Conservation (phyloP, 495 filamentous ascomycete species). For the Terfezia boudieri region DNA sequence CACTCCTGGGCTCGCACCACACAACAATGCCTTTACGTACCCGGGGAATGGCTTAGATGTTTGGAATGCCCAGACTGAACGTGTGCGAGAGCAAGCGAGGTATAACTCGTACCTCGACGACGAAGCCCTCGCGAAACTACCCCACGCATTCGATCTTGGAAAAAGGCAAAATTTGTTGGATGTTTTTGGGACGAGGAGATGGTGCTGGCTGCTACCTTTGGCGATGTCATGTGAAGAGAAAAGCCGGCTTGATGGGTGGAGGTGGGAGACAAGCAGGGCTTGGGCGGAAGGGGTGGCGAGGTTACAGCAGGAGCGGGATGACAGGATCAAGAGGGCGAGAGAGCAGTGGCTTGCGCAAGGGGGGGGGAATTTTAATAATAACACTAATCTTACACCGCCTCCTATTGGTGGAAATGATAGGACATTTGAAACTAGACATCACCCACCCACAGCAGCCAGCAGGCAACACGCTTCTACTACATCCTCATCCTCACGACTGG, state of each 20-base stretch:
- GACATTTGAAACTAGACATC: background rate
- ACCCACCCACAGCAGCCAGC: background rate
- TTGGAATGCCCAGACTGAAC: slow-evolving; percentile 48
- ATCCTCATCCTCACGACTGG: background rate
- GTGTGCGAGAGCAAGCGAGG: slow-evolving; percentile 40
- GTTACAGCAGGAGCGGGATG: slow-evolving; percentile 34
- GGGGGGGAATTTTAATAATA: slow-evolving; percentile 6
- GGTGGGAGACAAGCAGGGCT: slow-evolving; percentile 59
- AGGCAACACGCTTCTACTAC: background rate
- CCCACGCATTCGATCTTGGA: slow-evolving; percentile 82
- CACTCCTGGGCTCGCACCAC: slow-evolving; percentile 11
- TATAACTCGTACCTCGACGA: slow-evolving; percentile 82
- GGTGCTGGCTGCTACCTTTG: slow-evolving; percentile 61
- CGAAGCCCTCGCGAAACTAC: slow-evolving; percentile 60
- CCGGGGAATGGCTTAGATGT: slow-evolving; percentile 26
- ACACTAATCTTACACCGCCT: slow-evolving; percentile 7
- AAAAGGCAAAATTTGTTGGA: slow-evolving; percentile 55
- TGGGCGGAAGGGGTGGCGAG: slow-evolving; percentile 47
- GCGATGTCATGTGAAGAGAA: slow-evolving; percentile 79
- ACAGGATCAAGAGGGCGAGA: slow-evolving; percentile 26
- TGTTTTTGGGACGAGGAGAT: slow-evolving; percentile 56
- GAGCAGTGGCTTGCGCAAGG: slow-evolving; percentile 30
- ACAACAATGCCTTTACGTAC: slow-evolving; percentile 6
- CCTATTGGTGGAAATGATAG: background rate
- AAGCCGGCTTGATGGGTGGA: slow-evolving; percentile 76